phyloP scores from a whole-genome alignment of 2,329 filamentous ascomycete species.

The Ophiocordyceps sinensis region DNA sequence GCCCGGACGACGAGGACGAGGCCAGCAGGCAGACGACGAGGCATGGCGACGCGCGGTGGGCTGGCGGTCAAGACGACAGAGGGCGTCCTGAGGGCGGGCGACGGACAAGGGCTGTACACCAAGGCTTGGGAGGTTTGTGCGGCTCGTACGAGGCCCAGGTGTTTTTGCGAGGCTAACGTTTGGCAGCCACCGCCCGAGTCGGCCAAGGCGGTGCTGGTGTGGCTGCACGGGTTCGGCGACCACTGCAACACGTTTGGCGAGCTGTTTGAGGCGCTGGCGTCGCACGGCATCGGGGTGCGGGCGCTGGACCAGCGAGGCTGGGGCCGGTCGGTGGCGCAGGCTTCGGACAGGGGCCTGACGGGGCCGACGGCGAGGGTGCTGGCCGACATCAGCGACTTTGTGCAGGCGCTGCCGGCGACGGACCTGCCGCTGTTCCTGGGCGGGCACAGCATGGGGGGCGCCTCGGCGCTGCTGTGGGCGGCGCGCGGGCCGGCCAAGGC shows the following conservation, averaged over 20 bases:
- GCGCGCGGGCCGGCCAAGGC: neutral
- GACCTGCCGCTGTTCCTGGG: neutral
- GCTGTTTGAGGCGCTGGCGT: neutral
- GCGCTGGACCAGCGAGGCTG: neutral
- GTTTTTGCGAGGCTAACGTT: neutral
- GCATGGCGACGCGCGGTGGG: neutral
- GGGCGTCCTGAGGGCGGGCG: neutral
- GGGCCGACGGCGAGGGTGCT: neutral
- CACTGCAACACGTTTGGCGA: neutral
- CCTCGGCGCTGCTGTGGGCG: neutral
- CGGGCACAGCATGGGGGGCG: conserved; percentile 1
- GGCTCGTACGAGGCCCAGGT: too few relatives aligned
- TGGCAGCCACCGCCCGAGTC: neutral
- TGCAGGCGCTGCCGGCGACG: neutral
- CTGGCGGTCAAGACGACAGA: neutral
- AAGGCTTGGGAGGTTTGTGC: neutral
- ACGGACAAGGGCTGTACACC: neutral
- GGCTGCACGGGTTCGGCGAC: conserved; percentile 1
- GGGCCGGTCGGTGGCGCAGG: neutral
- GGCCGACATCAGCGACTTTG: neutral
- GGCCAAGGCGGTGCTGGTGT: neutral
- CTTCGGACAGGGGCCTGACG: neutral
- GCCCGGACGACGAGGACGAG: too few relatives aligned
- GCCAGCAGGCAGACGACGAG: neutral
- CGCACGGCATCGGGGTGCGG: neutral